Base-by-base conservation (phyloP, 495 filamentous ascomycete genomes). In the Talaromyces trachyspermus region DNA sequence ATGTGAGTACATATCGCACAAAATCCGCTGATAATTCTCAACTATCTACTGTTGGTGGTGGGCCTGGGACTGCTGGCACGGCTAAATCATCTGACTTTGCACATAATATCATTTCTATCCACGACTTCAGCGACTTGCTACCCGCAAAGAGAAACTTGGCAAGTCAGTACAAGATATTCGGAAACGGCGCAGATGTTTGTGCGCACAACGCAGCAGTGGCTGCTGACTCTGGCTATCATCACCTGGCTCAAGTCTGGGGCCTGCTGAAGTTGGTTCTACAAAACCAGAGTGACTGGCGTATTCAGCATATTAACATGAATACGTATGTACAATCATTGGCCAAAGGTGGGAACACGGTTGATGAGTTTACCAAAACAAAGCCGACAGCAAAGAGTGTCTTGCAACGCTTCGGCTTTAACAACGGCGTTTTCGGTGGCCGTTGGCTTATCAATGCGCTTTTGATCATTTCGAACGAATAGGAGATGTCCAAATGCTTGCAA, bases 401-500 rank as follows among this genome's bases (percentile, higher is more conserved):
- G 4, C 44, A 46, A 8, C 44, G 19, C 35, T 24, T 25, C 26
- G 30, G 44, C 7, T 36, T 24, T 12, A 37, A 23, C 12, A 33
- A 32, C 14, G 29, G 32, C n/a, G 20, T 29, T 5, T 33, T 95
- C 15, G 89, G 83, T 11, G 68, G 75, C n/a, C 70, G 73, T 30
- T 84, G 81, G 70, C 71, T 96, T 26, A 83, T 96, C 2, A 68
- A 64, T 22, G 64, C 59, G 10, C 58, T 68, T 12, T 95, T 55
- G 74, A 78, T 11, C 77, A 95, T 59, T 95, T 86, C 51, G 88
- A 95, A 58, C 75, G 69, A 29, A 69, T 82, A 23, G 88, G 81
- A 2, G 89, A 96, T 58, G 68, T 91, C 2, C 90, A 96, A 61
- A 95, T 95, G 90, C 71, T 95, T 14, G 91, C 89, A 26, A 95